A percentile compares a stretch with the other conserved stretches of the same genome.
These are phyloP conservation scores for Lasiosphaeria hispida DNA, from an alignment of 495 filamentous ascomycete genomes.

Conservation along the genomic window DNA sequence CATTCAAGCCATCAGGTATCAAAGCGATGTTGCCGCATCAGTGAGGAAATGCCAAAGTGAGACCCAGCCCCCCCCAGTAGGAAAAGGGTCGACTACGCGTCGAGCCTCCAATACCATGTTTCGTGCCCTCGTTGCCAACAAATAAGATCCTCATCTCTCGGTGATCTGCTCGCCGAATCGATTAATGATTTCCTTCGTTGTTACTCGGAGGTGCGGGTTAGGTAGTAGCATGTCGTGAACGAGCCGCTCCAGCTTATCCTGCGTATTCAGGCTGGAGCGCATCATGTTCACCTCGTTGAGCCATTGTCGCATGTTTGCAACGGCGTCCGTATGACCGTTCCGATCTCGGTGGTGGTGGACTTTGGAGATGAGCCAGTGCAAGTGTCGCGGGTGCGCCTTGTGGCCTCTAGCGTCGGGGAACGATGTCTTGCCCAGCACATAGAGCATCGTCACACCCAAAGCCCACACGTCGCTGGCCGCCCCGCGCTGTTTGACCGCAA, in stretches of 20 bases:
- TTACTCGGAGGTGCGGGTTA: slow-evolving; percentile 42
- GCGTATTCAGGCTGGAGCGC: slow-evolving; percentile 32
- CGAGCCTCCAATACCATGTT: neutral
- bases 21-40: no score
- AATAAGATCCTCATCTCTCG: slow-evolving; percentile 17
- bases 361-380: slow-evolving; percentile 48
- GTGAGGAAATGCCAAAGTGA: no score
- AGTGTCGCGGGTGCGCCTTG: slow-evolving; percentile 39
- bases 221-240: slow-evolving; percentile 46
- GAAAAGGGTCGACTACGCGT: no score
- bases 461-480: slow-evolving; percentile 50
- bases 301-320: slow-evolving; percentile 46
- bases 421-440: slow-evolving; percentile 44
- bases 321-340: slow-evolving; percentile 35
- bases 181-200: slow-evolving; percentile 38
- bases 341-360: slow-evolving; percentile 30
- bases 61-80: no score
- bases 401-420: slow-evolving; percentile 46
- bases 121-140: neutral
- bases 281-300: slow-evolving; percentile 41
- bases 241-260: slow-evolving; percentile 42
- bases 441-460: slow-evolving; percentile 50
- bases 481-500: slow-evolving; percentile 45
- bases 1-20: no score
- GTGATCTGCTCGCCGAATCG: slow-evolving; percentile 32